These are phyloP conservation scores for Zopfochytrium polystomum DNA, from an alignment of 371 early-diverging fungal genomes.

Conservation along the genomic window DNA sequence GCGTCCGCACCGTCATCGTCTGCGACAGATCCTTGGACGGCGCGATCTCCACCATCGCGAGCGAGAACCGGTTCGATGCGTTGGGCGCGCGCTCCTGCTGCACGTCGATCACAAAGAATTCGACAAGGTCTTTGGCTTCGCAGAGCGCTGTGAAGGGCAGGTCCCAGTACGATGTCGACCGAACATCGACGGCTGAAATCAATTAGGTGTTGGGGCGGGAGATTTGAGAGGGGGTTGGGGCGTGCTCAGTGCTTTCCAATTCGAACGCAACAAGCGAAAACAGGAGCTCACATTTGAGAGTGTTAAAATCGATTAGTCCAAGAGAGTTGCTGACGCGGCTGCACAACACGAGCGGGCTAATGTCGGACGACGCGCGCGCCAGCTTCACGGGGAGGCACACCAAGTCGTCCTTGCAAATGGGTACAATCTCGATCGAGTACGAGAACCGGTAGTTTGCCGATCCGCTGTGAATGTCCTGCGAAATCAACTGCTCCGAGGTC, in stretches of 20 bases:
- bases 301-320: constrained; percentile 81
- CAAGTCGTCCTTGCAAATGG: constrained; percentile 97
- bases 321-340: constrained; percentile 82
- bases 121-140: constrained; percentile 71
- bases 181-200: constrained; percentile 62
- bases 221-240: too few relatives aligned
- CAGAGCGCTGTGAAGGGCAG: constrained; percentile 72
- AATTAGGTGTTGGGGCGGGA: too few relatives aligned
- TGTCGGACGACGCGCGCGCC: constrained; percentile 80
- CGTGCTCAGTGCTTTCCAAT: not conserved
- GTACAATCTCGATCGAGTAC: constrained; percentile 93
- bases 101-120: constrained; percentile 93
- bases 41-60: constrained; percentile 48
- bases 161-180: constrained; percentile 78
- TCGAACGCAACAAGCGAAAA: constrained; percentile 1
- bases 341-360: constrained; percentile 79
- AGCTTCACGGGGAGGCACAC: constrained; percentile 83
- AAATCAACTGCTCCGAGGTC: constrained; percentile 94
- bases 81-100: constrained; percentile 70
- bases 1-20: constrained; percentile 83
- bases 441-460: constrained; percentile 96
- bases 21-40: constrained; percentile 68
- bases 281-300: constrained; percentile 47
- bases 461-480: constrained; percentile 91
- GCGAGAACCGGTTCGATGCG: constrained; percentile 56